Base-by-base conservation (phyloP, 1,139 yeast genomes). In the Candida pseudoviswanathii region DNA sequence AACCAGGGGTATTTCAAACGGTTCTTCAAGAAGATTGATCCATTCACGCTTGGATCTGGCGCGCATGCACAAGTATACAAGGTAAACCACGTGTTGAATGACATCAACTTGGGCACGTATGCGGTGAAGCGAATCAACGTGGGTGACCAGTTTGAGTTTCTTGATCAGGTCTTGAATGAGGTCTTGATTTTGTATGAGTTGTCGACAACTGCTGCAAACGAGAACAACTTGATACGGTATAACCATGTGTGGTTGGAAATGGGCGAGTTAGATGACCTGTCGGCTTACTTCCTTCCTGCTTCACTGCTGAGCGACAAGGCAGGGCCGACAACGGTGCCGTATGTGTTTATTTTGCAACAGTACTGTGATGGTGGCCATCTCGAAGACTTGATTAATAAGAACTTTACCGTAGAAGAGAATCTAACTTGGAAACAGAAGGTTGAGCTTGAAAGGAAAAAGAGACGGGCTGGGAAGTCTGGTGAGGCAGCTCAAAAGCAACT, bases 231-330 rank as follows among this genome's bases (percentile, higher is more conserved):
- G 57, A 89, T 90, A 24, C 81, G 88, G 27, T 91, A 91, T 63
- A 90, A 90, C 62, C 97, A 91, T 67, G 96, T 90, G 31, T 91
- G 97, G 97, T 67, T 91, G 37, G 97, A 91, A 61, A 73, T 84
- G 62, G 89, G 89, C 27, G 77, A 79, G 36, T 65, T 84, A 30
- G 75, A 82, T 22, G 82, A 78, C 46, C 73, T 67, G 73, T 50
- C 54, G 8, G 60, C 75, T 0, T 68, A 61, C 46, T 58, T 70
- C 40, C 50, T 73, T 24, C 62, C 67, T 0, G 31, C 30, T 9
- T 32, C 30, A 36, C 32, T 25, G 41, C 32, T 16, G 27, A 22
- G 16, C 16, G 16, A 16, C 16, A 42, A 38, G 45, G 43, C 22
- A 34, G 36, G 37, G 32, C 39, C 41, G 33, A 42, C 44, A 11